These are phyloP conservation scores for Pleodorina starrii DNA, from an alignment of 139 green algal species.

Conservation along the genomic window DNA sequence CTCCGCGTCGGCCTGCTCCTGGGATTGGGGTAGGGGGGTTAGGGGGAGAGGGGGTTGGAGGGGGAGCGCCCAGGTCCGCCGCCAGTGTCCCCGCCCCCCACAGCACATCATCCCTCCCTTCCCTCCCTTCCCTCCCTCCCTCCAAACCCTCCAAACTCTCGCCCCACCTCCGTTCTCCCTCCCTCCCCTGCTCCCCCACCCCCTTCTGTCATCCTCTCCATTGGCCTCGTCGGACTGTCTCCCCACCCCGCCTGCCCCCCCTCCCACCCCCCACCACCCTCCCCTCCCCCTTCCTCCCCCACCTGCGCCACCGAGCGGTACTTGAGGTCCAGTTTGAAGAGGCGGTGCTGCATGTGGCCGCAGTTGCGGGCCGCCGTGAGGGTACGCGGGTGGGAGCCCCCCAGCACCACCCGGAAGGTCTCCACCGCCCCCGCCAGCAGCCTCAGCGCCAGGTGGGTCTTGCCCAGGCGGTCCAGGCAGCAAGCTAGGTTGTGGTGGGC, in stretches of 20 bases:
- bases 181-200: too few relatives aligned
- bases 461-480: constrained; percentile 66
- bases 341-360: constrained; percentile 56
- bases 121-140: too few relatives aligned
- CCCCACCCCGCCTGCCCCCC: neutral
- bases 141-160: too few relatives aligned
- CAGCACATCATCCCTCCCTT: too few relatives aligned
- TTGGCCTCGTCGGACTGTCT: too few relatives aligned
- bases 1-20: constrained; percentile 37
- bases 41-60: too few relatives aligned
- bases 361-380: constrained; percentile 56
- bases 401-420: constrained; percentile 55
- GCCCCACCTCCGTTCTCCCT: too few relatives aligned
- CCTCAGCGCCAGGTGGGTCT: constrained; percentile 59
- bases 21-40: neutral
- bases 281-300: neutral
- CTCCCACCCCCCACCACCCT: neutral
- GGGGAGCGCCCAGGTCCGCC: too few relatives aligned
- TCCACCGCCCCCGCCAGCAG: constrained; percentile 54
- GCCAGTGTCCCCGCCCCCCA: too few relatives aligned
- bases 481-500: constrained; percentile 71
- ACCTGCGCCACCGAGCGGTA: constrained; percentile 45
- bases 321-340: constrained; percentile 49
- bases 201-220: too few relatives aligned
- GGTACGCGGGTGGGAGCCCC: constrained; percentile 56